These are phyloP conservation scores for Vigna nakashimae DNA, from an alignment of 306 rosid species.

Conservation along the genomic window DNA sequence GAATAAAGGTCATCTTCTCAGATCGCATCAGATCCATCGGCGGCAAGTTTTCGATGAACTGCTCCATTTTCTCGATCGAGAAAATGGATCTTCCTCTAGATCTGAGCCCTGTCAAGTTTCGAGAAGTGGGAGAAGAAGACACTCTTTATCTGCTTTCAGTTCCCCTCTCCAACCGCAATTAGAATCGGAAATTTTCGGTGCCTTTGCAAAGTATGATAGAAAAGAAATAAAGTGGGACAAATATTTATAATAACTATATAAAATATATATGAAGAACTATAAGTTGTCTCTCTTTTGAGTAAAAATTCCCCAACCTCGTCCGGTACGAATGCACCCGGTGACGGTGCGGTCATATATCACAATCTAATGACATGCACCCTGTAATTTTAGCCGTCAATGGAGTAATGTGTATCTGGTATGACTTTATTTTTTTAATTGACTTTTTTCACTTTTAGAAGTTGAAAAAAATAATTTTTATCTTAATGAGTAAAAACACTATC, in stretches of 20 bases:
- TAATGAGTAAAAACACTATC: too few relatives aligned
- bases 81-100: conserved; percentile 51
- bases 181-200: conserved; percentile 47
- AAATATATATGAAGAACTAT: background rate
- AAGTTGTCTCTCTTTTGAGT: conserved; percentile 16
- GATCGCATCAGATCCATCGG: conserved; percentile 99
- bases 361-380: background rate
- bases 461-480: too few relatives aligned
- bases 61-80: conserved; percentile 73
- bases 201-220: background rate
- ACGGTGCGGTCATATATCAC: conserved; percentile 46
- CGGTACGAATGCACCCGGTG: conserved; percentile 34
- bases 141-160: conserved; percentile 34
- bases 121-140: conserved; percentile 55
- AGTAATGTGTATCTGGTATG: background rate
- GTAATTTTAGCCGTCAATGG: conserved; percentile 37
- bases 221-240: conserved; percentile 5
- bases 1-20: conserved; percentile 96
- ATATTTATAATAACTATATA: background rate
- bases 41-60: conserved; percentile 76
- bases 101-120: conserved; percentile 59
- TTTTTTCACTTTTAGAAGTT: too few relatives aligned
- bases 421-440: background rate
- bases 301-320: conserved; percentile 26
- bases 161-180: conserved; percentile 56